A percentile compares a stretch with the other conserved stretches of the same genome.
These are phyloP conservation scores for Stachybotrys echinatus DNA, from an alignment of 2,329 filamentous ascomycete genomes.

Conservation along the genomic window DNA sequence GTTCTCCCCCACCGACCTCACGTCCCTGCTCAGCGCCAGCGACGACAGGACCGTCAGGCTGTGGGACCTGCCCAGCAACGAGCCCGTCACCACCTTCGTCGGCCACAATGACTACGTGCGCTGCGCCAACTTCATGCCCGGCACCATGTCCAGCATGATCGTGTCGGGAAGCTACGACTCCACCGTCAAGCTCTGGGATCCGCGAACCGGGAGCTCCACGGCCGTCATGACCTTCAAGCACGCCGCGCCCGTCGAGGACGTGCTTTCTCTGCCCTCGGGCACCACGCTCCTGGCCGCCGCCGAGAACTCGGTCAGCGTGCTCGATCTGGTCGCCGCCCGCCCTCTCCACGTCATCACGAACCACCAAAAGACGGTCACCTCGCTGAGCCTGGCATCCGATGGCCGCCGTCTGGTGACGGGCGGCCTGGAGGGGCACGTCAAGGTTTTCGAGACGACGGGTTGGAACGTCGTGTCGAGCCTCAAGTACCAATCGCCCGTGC, in stretches of 20 bases:
- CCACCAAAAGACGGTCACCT: constrained; percentile 96
- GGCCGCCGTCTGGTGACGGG: constrained; percentile 79
- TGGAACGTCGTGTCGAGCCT: constrained; percentile 96
- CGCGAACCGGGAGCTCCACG: constrained; percentile 59
- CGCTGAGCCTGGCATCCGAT: constrained; percentile 74
- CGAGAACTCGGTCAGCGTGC: constrained; percentile 80
- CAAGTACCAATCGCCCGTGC: constrained; percentile 88
- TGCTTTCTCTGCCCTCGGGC: constrained; percentile 82
- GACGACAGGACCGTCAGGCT: constrained; percentile 90
- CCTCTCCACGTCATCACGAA: constrained; percentile 83
- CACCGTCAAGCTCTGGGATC: constrained; percentile 91
- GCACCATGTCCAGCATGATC: constrained; percentile 65
- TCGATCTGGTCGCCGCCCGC: constrained; percentile 88
- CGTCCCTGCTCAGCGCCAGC: constrained; percentile 79
- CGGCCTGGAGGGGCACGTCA: constrained; percentile 91
- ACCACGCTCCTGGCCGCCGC: constrained; percentile 82
- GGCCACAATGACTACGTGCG: constrained; percentile 94
- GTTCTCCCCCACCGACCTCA: constrained; percentile 87
- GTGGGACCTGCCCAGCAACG: constrained; percentile 85
- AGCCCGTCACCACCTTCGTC: constrained; percentile 69
- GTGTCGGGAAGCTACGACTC: constrained; percentile 93
- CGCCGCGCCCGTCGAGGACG: constrained; percentile 77
- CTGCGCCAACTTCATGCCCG: constrained; percentile 78
- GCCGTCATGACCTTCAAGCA: constrained; percentile 94
- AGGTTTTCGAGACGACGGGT: constrained; percentile 87